Conservation (phyloP, 176 grass and related monocot species). For the Zoysia japonica region DNA sequence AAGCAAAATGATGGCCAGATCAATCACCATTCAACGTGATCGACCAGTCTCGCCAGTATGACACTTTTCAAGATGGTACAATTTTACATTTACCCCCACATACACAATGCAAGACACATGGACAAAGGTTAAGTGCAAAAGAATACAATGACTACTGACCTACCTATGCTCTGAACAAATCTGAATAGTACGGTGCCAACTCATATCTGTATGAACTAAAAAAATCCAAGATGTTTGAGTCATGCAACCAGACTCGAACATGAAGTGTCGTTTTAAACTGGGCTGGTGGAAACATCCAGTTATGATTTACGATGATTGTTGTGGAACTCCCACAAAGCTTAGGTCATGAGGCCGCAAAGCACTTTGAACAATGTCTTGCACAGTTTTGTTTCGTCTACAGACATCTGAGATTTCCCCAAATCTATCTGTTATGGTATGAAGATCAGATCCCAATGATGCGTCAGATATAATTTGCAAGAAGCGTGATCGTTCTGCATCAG, state of each 20-base stretch:
- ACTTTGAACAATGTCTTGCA: constrained; percentile 91
- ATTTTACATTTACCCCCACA: constrained; percentile 35
- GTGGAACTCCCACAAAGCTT: constrained; percentile 48
- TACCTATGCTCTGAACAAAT: constrained; percentile 62
- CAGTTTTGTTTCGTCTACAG: constrained; percentile 75
- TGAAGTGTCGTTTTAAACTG: constrained; percentile 15
- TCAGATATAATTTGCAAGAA: constrained; percentile 82
- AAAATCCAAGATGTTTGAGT: constrained; percentile 36
- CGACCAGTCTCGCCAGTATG: constrained; percentile 38
- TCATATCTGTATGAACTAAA: constrained; percentile 48
- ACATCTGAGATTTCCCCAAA: constrained; percentile 89
- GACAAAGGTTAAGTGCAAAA: constrained; percentile 39
- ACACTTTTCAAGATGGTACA: constrained; percentile 43
- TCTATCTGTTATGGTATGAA: constrained; percentile 50
- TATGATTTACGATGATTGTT: constrained; percentile 2
- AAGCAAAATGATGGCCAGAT: constrained; percentile 43
- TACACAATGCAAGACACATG: constrained; percentile 48
- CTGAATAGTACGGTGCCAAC: constrained; percentile 46
- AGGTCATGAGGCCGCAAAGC: constrained; percentile 88
- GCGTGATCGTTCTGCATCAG: constrained; percentile 70
- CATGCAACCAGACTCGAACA: constrained; percentile 29
- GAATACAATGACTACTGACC: constrained; percentile 51
- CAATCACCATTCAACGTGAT: constrained; percentile 41
- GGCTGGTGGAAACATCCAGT: constrained; percentile 15
- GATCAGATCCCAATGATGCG: constrained; percentile 66